Evolutionary conservation across 768 basidiomycete genomes (phyloP), one percentile per base, ranked within the genome.

Genomic region (Boletus eberwhitei): DNA sequence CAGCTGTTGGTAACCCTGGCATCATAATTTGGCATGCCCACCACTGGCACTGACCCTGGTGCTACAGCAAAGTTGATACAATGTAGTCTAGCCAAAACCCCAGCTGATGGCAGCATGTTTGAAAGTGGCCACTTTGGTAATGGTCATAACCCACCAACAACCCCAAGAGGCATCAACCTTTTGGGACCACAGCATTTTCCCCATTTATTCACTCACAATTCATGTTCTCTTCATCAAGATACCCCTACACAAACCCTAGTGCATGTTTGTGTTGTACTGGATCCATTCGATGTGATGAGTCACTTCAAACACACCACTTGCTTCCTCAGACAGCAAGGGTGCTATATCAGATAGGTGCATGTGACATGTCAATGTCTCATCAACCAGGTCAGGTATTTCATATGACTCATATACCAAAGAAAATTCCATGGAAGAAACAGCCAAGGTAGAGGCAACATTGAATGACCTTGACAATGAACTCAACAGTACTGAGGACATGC

Each of bases 401-500:
- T 63, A 77, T 47, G 79, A 87, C 62, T 80, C 83, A 3, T 80
- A 87, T 61, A 79, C 84, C 38, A 88, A 80, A 54, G 79, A 77
- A 57, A 67, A 79, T 55, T 81, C 79, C 1, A 50, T 77, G 19
- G 69, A 71, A 59, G 79, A 80, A 48, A 67, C 64, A 11, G 75
- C 71, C 9, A 77, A 90, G 66, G 87, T 90, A 17, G 87, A 90
- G 67, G 83, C 81, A n/a, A 77, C 83, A 17, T 77, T 91, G 44
- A 83, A 76, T 43, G 77, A 79, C 51, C 71, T 91, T 21, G 88
- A 90, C 56, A 73, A 88, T 39, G 84, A 90, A 51, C 65, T 89
- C 31, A 80, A 84, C 52, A 76, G 80, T 42, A 79, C 85, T 0
- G 85, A 90, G 62, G 80, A 86, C 48, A 79, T 82, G 3, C 76